Evolutionary conservation across 2,329 filamentous ascomycete species (phyloP), one percentile per base, ranked within the genome.

Genomic region (Penicillium sp.): DNA sequence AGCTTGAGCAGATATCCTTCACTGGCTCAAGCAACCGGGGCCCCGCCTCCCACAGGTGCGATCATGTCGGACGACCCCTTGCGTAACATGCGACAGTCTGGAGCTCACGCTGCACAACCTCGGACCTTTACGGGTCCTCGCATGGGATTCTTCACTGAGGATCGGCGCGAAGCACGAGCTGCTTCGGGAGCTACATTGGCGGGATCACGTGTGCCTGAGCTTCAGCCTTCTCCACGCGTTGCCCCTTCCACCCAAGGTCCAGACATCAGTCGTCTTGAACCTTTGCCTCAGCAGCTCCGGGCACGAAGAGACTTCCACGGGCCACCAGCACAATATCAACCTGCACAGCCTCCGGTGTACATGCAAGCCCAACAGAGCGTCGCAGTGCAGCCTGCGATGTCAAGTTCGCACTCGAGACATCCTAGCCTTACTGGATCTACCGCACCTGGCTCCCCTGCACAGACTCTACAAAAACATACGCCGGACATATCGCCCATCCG

Each of bases 71-170:
- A 75, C 33, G 75, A 77, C 47, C 45, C 64, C 30, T 61, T 67
- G 38, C 60, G 64, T 38, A 68, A 69, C 52, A 70, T 71, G 26
- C 60, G 64, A 4, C 66, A 74, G 42, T 58, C 67, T 14, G 56
- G 52, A 33, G 56, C 24, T 23, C 55, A 43, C 18, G 64, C 65
- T 21, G 61, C 67, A 42, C 68, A 68, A 42, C 68, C 69, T 59
- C 68, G 69, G 26, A 61, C 68, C 20, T 63, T 63, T 40, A 68
- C 68, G 58, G 76, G 76, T n/a, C 76, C 76, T 8, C 73, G 71
- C 26, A 57, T 72, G 53, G 76, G 76, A 40, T 75, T 74, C 48
- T 79, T 79, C 57, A 70, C 70, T 28, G 75, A 78, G 12, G 74
- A 75, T 7, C 64, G 70, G 24, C 64, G 70, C 33, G 62, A 59